These are phyloP conservation scores for Pythium aristosporum DNA, from an alignment of 352 stramenopile species.

Conservation along the genomic window DNA sequence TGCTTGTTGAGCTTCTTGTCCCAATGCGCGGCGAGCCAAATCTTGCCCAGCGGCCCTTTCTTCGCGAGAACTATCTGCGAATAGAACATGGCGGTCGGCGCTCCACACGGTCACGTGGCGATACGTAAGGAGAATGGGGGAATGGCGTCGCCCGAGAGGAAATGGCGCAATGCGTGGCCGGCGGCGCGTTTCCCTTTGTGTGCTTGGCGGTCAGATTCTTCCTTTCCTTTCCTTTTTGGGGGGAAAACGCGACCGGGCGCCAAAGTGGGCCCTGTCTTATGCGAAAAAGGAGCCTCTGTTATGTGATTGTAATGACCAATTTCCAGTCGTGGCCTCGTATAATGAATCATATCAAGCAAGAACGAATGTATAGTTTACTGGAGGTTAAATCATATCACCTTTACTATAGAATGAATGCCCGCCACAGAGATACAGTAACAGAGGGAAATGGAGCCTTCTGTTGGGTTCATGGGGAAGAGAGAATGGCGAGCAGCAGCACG, in stretches of 20 bases:
- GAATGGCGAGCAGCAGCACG: slow-evolving; percentile 64
- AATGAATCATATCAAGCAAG: neutral
- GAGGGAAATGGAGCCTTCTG: neutral
- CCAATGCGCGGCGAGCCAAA: slow-evolving; percentile 99
- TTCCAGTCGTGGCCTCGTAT: neutral
- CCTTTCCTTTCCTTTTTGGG: slow-evolving; percentile 11
- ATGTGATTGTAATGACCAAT: slow-evolving; percentile 21
- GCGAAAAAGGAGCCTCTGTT: neutral
- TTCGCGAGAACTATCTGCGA: slow-evolving; percentile 99
- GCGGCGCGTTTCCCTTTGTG: neutral
- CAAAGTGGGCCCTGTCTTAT: neutral
- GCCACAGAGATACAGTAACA: slow-evolving; percentile 19
- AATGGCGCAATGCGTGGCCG: neutral
- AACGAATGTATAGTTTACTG: neutral
- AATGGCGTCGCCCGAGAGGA: neutral
- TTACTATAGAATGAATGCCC: slow-evolving; percentile 10
- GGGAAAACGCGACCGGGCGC: neutral
- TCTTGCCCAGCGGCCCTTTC: slow-evolving; percentile 98
- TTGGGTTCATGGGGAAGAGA: slow-evolving; percentile 6
- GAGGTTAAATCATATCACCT: slow-evolving; percentile 3
- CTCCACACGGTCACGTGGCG: neutral
- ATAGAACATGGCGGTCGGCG: slow-evolving; percentile 95
- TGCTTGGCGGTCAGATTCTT: neutral
- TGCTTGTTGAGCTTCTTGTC: slow-evolving; percentile 99
- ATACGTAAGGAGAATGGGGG: neutral